Evolutionary conservation across 169 alveolate species (phyloP), one percentile per base, ranked within the genome.

Genomic region (Cryptosporidium viatorum): DNA sequence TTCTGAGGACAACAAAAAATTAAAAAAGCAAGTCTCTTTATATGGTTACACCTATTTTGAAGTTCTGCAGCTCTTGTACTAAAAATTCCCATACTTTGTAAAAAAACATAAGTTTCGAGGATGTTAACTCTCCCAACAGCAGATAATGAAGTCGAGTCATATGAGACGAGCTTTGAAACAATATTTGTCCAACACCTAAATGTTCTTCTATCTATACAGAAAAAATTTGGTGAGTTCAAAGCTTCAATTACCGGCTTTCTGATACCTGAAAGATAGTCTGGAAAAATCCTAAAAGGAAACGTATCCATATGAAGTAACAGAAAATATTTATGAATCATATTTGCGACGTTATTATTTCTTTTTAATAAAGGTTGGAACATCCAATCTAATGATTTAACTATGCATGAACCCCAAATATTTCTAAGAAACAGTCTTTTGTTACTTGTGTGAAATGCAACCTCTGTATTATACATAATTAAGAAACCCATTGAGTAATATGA

Each of bases 1-100:
- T 94, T 92, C 86, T 92, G 86, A 0, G 93, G 93, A 58, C 94
- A 91, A 52, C 93, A 94, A 85, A 92, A 92, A 71, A 94, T 86
- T 70, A 94, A 85, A 60, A 94, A 93, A 43, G 95, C 91, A 58
- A 94, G 80, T 29, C 96, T 71, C 71, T 70, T 80, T 55, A 92
- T 68, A 51, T 92, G 69, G 6, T 58, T 33, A 50, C 68, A 55
- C 8, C 93, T 62, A 50, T 74, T 71, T 18, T 68, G 73, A 35
- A 75, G 71, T 23, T 92, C 94, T 23, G 84, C 75, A 58, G 68
- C 94, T 84, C 52, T 71, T 18, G 93, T 84, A n/a, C 92, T 73
- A 84, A 92, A 92, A 45, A 92, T 89, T 91, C 92, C 85, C 71
- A 60, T 50, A 70, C 80, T 80, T 65, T 80, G 89, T 45, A 48